Evolutionary conservation across 352 stramenopile genomes (phyloP), one percentile per base, ranked within the genome.

Genomic region (Pythium aristosporum): DNA sequence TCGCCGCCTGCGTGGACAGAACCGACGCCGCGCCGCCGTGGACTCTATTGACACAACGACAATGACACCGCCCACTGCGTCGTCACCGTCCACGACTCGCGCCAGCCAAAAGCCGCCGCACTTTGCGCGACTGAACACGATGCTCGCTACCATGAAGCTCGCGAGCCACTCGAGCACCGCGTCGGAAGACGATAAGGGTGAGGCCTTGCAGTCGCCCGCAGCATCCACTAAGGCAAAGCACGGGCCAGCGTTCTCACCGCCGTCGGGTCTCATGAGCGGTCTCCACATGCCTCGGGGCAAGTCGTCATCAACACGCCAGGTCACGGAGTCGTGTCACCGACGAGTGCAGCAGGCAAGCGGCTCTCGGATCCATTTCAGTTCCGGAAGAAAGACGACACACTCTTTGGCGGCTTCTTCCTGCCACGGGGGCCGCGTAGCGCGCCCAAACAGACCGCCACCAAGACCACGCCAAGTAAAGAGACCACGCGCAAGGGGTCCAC

Each of bases 301-400:
- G 51, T 63, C 65, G 28, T 51, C 57, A 23, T 67, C 58, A 20
- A 46, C 65, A 7, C 65, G 54, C 5, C 58, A 67, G 13, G 58
- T 63, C 25, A 11, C 32, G 1, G 47, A 5, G 11, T 61, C 7
- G 39, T 23, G 5, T 57, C 63, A 2, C 44, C 67, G 1, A 20
- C 51, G 5, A 36, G 5, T 28, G 44, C 32, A 8, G 44, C 32
- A 9, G 47, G 21, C 43, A 71, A 72, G 32, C 43, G 65, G 5
- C 34, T 64, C 2, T 72, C 65, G 18, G 65, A 72, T 54, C 58
- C 58, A 18, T 65, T 72, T 25, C 65, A 72, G 48, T 46, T 50
- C 23, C 57, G 59, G 4, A 67, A 64, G 41, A 64, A 64, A 56
- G 65, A 72, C 18, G 60, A 68, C 25, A 39, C 51, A 18, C 43